Conservation (phyloP, 768 basidiomycete genomes). For the Boletus patriciae region DNA sequence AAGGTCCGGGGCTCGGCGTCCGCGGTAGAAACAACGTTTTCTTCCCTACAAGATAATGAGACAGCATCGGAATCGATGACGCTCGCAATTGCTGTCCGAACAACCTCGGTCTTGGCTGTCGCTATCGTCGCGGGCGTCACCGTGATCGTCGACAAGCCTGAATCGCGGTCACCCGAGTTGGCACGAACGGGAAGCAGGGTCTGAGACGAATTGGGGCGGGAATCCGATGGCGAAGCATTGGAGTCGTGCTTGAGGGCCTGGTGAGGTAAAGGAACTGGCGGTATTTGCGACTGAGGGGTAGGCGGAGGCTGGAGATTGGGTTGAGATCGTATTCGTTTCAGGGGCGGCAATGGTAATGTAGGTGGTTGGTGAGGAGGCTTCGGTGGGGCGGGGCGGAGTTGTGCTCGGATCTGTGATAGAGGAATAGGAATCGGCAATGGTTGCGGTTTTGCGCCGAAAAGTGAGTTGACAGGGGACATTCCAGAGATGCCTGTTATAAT, state of each 20-base stretch:
- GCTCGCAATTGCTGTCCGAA: conserved; percentile 52
- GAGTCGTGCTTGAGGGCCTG: not conserved
- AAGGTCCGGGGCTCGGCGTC: conserved; percentile 2
- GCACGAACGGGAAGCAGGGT: conserved; percentile 16
- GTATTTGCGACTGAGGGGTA: conserved; percentile 9
- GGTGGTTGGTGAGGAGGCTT: conserved; percentile 22
- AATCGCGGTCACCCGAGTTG: conserved; percentile 30
- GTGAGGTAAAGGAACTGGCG: conserved; percentile 8
- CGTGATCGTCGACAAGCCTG: conserved; percentile 42
- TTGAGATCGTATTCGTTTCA: conserved; percentile 21
- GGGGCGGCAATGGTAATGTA: conserved; percentile 22
- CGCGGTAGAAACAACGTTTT: conserved; percentile 14
- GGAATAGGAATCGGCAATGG: conserved; percentile 30
- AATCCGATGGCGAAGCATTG: conserved; percentile 1
- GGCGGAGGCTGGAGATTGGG: conserved; percentile 6
- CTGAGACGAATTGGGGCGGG: conserved; percentile 21
- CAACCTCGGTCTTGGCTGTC: conserved; percentile 48
- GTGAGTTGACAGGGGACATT: conserved; percentile 24
- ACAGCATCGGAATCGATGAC: conserved; percentile 40
- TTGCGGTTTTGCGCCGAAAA: conserved; percentile 25
- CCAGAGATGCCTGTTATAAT: conserved; percentile 24
- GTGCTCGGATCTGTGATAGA: conserved; percentile 28
- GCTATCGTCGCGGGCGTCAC: conserved; percentile 45
- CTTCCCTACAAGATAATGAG: conserved; percentile 17
- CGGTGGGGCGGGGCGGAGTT: conserved; percentile 30